Conservation (phyloP, 345 rosid species). For the Syzygium aqueum region DNA sequence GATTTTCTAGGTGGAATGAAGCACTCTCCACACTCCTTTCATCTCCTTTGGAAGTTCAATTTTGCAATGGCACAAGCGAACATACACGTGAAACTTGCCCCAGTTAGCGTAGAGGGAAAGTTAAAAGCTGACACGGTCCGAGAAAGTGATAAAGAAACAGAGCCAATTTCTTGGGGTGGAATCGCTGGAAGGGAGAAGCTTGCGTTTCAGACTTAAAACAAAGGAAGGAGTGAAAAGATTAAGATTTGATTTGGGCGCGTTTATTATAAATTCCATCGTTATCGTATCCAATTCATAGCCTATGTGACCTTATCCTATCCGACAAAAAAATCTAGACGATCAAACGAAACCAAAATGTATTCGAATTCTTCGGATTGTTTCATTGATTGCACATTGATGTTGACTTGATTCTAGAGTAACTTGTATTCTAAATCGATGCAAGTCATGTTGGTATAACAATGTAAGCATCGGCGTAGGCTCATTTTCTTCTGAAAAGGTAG, state of each 20-base stretch:
- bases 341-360: neutral
- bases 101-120: too few relatives aligned
- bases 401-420: neutral
- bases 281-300: too few relatives aligned
- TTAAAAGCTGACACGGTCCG: too few relatives aligned
- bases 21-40: neutral
- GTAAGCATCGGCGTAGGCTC: neutral
- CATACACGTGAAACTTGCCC: constrained; percentile 3
- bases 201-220: too few relatives aligned
- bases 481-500: neutral
- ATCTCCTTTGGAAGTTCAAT: constrained; percentile 30
- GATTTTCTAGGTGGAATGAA: neutral
- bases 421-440: neutral
- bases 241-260: too few relatives aligned
- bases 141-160: too few relatives aligned
- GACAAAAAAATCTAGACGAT: too few relatives aligned
- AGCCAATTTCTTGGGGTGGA: too few relatives aligned
- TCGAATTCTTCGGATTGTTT: neutral
- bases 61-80: constrained; percentile 24
- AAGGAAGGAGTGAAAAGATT: too few relatives aligned
- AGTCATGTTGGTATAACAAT: neutral
- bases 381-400: neutral
- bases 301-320: too few relatives aligned
- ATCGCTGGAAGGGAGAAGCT: too few relatives aligned
- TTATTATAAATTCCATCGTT: too few relatives aligned